Evolutionary conservation across 305 asterid genomes (phyloP).

Genomic region (Fraxinus angustifolia): DNA sequence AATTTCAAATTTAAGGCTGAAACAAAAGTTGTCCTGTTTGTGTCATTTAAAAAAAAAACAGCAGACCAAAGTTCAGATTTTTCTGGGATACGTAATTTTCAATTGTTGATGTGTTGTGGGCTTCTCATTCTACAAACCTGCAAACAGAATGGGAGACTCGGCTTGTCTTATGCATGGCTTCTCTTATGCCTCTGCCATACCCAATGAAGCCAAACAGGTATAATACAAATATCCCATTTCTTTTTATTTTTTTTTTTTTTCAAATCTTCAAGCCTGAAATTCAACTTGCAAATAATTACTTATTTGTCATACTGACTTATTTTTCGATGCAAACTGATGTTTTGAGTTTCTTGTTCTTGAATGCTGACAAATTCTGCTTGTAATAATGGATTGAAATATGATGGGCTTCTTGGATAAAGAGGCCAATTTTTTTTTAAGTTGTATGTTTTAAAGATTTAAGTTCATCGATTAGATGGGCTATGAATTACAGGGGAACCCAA

Average conservation of each 20-base stretch:
- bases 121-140: conserved; percentile 17
- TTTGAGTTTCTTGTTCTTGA: neutral
- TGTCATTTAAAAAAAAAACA: neutral
- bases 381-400: neutral
- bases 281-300: neutral
- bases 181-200: conserved; percentile 64
- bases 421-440: neutral
- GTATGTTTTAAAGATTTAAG: neutral
- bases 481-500: conserved; percentile 53
- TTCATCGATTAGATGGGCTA: conserved; percentile 1
- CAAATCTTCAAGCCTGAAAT: neutral
- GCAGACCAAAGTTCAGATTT: conserved; percentile 20
- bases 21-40: conserved; percentile 20
- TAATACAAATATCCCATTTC: neutral
- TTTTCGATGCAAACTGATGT: neutral
- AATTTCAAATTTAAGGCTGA: conserved; percentile 40
- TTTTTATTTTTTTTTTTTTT: neutral
- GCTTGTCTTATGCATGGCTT: conserved; percentile 71
- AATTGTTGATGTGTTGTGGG: conserved; percentile 16
- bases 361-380: neutral
- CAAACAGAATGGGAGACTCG: conserved; percentile 65
- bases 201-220: conserved; percentile 69
- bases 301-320: neutral
- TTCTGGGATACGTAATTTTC: neutral
- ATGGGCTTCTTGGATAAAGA: neutral